phyloP scores from a whole-genome alignment of 495 filamentous ascomycete species.

The Letharia columbiana region DNA sequence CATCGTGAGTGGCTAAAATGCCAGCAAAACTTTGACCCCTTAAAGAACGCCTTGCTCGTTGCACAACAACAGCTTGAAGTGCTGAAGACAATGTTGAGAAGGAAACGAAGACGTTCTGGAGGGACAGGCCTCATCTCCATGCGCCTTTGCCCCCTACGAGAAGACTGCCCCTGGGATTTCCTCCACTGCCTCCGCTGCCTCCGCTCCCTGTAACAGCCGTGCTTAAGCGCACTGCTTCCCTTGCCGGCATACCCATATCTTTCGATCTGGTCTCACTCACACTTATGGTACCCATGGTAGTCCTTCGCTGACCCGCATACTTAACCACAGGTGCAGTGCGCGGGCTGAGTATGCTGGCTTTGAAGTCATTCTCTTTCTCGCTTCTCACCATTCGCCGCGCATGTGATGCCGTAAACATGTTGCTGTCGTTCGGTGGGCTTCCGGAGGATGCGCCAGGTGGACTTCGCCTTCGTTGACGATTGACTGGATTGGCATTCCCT shows the following conservation, averaged over 20 bases:
- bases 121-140: conserved; percentile 22
- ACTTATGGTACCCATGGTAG: conserved; percentile 35
- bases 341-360: conserved; percentile 55
- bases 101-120: not conserved
- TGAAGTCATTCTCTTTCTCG: conserved; percentile 50
- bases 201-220: conserved; percentile 24
- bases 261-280: conserved; percentile 36
- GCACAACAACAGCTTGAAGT: not conserved
- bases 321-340: conserved; percentile 60
- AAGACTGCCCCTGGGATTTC: conserved; percentile 22
- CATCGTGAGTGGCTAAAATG: not conserved
- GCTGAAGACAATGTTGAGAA: not conserved
- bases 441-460: conserved; percentile 47
- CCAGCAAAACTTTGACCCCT: not conserved
- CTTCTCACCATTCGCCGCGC: conserved; percentile 63
- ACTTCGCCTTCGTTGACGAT: conserved; percentile 49
- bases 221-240: conserved; percentile 42
- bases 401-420: conserved; percentile 60
- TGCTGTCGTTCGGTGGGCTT: conserved; percentile 49
- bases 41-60: conserved; percentile 13
- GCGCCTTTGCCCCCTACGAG: conserved; percentile 21
- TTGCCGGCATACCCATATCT: conserved; percentile 35
- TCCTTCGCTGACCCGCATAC: conserved; percentile 40
- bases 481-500: conserved; percentile 32
- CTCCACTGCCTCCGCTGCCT: conserved; percentile 20